phyloP scores from a whole-genome alignment of 441 rosid species.

The Populus hybrid region DNA sequence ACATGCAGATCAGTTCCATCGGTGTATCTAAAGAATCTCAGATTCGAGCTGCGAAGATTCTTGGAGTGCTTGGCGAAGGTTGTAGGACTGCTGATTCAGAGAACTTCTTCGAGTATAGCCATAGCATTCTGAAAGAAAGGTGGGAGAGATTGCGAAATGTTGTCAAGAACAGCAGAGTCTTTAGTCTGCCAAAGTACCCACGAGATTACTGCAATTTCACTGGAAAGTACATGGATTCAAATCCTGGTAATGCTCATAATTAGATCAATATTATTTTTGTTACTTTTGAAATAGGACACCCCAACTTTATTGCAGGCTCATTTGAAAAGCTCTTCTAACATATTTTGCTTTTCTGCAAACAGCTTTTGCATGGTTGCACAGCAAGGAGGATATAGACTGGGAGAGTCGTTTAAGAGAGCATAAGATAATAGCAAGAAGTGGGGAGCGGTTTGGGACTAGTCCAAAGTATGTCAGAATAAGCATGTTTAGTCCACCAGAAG shows the following conservation, averaged over 20 bases:
- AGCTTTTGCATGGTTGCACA: constrained; percentile 86
- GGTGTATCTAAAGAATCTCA: constrained; percentile 89
- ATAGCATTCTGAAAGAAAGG: constrained; percentile 44
- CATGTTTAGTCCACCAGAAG: constrained; percentile 62
- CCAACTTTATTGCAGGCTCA: not conserved
- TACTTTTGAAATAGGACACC: not conserved
- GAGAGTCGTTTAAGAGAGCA: constrained; percentile 41
- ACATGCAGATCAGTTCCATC: constrained; percentile 47
- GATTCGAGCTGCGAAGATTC: constrained; percentile 67
- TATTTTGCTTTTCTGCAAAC: not conserved
- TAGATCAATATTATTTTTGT: not conserved
- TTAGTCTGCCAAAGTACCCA: constrained; percentile 52
- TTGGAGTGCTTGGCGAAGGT: constrained; percentile 41
- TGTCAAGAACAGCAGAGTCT: constrained; percentile 35
- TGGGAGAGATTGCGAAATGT: constrained; percentile 61
- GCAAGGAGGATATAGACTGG: constrained; percentile 48
- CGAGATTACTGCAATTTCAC: constrained; percentile 52
- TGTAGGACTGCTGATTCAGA: constrained; percentile 30
- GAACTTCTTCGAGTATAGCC: constrained; percentile 55
- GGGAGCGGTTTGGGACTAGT: constrained; percentile 54
- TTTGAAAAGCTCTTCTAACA: not conserved
- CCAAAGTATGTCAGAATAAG: constrained; percentile 54
- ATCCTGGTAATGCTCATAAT: constrained; percentile 41
- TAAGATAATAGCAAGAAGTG: constrained; percentile 53
- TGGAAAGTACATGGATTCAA: constrained; percentile 31